These are phyloP conservation scores for Yamadazyma nakazawae DNA, from an alignment of 805 yeast species.

Conservation along the genomic window DNA sequence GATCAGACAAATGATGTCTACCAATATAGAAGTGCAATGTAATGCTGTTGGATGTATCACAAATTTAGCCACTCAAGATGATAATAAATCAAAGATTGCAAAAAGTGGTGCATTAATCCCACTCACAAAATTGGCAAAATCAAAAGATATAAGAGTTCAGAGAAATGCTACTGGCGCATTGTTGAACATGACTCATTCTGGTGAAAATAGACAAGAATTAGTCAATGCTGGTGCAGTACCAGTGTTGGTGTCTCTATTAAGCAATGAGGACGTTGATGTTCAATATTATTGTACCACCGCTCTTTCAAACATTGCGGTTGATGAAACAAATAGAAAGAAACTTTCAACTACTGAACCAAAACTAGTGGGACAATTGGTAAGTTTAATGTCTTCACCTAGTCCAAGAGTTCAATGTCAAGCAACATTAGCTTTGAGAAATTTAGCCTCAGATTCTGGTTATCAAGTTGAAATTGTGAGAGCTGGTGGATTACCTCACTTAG, in stretches of 20 bases:
- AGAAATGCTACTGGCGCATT: slow-evolving; percentile 98
- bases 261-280: slow-evolving; percentile 90
- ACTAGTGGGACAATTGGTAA: slow-evolving; percentile 81
- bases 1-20: slow-evolving; percentile 95
- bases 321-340: slow-evolving; percentile 83
- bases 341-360: slow-evolving; percentile 90
- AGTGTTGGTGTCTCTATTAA: slow-evolving; percentile 80
- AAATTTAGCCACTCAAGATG: slow-evolving; percentile 96
- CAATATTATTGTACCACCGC: slow-evolving; percentile 99
- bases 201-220: slow-evolving; percentile 91
- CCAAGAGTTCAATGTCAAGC: slow-evolving; percentile 99
- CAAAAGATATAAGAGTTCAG: slow-evolving; percentile 93
- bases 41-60: slow-evolving; percentile 99
- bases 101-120: slow-evolving; percentile 95
- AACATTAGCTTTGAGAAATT: slow-evolving; percentile 88
- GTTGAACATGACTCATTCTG: slow-evolving; percentile 96
- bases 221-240: slow-evolving; percentile 99
- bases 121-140: slow-evolving; percentile 88
- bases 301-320: slow-evolving; percentile 94
- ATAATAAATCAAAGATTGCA: slow-evolving; percentile 93
- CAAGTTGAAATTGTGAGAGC: slow-evolving; percentile 94
- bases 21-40: slow-evolving; percentile 97
- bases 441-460: slow-evolving; percentile 94
- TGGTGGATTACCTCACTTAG: slow-evolving; percentile 92
- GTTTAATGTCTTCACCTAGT: slow-evolving; percentile 86